These are phyloP conservation scores for Ophiostoma ips DNA, from an alignment of 2,329 filamentous ascomycete species.

Conservation along the genomic window DNA sequence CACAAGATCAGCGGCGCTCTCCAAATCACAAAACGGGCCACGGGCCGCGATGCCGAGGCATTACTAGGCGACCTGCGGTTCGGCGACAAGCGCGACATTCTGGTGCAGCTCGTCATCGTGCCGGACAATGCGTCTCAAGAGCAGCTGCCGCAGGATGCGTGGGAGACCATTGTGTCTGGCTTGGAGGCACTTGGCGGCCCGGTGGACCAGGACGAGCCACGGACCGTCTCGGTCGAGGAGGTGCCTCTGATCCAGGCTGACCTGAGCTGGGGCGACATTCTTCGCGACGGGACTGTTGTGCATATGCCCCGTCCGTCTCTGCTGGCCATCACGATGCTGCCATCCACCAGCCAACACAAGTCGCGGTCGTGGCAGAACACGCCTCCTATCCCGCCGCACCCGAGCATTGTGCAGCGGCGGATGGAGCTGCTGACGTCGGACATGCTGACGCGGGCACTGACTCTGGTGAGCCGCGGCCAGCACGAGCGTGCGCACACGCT, in stretches of 20 bases:
- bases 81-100: constrained; percentile 84
- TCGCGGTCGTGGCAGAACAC: constrained; percentile 48
- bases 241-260: constrained; percentile 92
- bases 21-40: constrained; percentile 91
- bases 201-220: constrained; percentile 72
- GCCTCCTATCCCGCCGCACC: constrained; percentile 86
- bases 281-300: constrained; percentile 72
- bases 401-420: constrained; percentile 83
- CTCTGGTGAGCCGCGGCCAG: constrained; percentile 78
- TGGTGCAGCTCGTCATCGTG: constrained; percentile 85
- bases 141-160: constrained; percentile 78
- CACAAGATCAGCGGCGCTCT: constrained; percentile 95
- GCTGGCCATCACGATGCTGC: constrained; percentile 90
- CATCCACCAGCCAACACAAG: constrained; percentile 47
- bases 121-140: constrained; percentile 76
- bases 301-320: constrained; percentile 83
- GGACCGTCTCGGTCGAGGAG: constrained; percentile 78
- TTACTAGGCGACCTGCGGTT: constrained; percentile 84
- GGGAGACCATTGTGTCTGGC: constrained; percentile 94
- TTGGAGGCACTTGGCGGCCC: constrained; percentile 84
- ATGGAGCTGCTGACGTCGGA: constrained; percentile 98
- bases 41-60: constrained; percentile 86
- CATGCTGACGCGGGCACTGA: constrained; percentile 88
- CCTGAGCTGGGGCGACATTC: constrained; percentile 81
- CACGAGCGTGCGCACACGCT: constrained; percentile 89